phyloP scores from a whole-genome alignment of 2,329 filamentous ascomycete species.

The Celoporthe dispersa region DNA sequence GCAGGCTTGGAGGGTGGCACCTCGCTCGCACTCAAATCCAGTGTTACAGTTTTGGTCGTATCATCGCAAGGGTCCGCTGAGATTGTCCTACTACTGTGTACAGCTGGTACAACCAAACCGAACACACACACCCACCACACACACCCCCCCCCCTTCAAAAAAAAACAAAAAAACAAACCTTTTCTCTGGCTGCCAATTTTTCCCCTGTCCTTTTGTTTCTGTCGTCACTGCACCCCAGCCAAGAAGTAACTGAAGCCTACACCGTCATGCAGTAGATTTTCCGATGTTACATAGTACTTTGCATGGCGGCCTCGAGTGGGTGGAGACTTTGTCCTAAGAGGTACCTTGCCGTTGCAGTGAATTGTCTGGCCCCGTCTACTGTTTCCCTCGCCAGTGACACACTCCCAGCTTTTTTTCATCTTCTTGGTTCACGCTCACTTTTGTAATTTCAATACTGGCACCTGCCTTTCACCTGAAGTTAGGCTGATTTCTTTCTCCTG shows the following conservation, averaged over 20 bases:
- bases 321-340: not conserved
- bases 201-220: not conserved
- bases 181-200: not conserved
- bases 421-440: not conserved
- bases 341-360: not conserved
- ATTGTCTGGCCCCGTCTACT: not conserved
- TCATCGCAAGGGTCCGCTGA: not conserved
- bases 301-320: not conserved
- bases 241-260: not conserved
- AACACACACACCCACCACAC: no score
- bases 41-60: not conserved
- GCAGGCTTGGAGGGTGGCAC: not conserved
- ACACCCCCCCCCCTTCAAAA: no score
- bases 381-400: not conserved
- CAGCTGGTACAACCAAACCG: not conserved
- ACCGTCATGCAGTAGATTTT: not conserved
- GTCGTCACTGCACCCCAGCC: not conserved
- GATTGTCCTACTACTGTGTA: not conserved
- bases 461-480: not conserved
- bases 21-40: not conserved
- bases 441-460: not conserved
- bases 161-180: no score
- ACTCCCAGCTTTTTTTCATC: not conserved
- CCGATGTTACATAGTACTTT: not conserved
- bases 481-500: not conserved